Percentiles rank a stretch among this genome's conserved stretches.
phyloP scores from a whole-genome alignment of 1,284 basidiomycete species.

The Porodaedalea pini region DNA sequence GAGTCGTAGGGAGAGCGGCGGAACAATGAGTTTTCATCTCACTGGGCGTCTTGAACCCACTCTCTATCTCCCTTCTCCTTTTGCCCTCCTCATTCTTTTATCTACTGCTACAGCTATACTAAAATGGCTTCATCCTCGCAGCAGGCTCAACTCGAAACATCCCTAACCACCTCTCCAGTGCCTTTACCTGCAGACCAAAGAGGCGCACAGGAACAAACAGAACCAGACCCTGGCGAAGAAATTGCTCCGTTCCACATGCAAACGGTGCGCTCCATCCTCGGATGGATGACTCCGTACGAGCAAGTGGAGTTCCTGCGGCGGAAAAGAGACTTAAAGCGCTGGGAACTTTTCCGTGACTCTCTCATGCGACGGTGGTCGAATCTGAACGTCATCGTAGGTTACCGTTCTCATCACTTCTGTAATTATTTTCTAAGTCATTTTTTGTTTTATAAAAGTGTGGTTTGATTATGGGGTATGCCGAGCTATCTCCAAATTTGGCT shows the following conservation, averaged over 20 bases:
- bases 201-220: neutral
- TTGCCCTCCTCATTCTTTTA: no score
- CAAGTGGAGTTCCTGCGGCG: slow-evolving; percentile 8
- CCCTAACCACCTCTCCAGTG: no score
- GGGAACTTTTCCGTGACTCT: slow-evolving; percentile 14
- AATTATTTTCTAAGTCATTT: neutral
- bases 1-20: no score
- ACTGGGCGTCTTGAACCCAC: no score
- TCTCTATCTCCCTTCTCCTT: no score
- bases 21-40: no score
- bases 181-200: neutral
- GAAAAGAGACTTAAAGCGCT: slow-evolving; percentile 7
- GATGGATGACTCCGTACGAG: slow-evolving; percentile 18
- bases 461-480: slow-evolving; percentile 18
- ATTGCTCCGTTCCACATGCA: neutral
- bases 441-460: slow-evolving; percentile 2
- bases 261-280: neutral
- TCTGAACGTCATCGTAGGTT: slow-evolving; percentile 16
- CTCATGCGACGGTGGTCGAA: slow-evolving; percentile 16
- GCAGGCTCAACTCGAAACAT: no score
- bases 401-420: neutral
- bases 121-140: no score
- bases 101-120: no score
- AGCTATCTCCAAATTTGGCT: neutral
- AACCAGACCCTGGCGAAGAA: neutral